These are phyloP conservation scores for Rhododendron mucronatum DNA, from an alignment of 148 eudicot genomes.

Conservation along the genomic window DNA sequence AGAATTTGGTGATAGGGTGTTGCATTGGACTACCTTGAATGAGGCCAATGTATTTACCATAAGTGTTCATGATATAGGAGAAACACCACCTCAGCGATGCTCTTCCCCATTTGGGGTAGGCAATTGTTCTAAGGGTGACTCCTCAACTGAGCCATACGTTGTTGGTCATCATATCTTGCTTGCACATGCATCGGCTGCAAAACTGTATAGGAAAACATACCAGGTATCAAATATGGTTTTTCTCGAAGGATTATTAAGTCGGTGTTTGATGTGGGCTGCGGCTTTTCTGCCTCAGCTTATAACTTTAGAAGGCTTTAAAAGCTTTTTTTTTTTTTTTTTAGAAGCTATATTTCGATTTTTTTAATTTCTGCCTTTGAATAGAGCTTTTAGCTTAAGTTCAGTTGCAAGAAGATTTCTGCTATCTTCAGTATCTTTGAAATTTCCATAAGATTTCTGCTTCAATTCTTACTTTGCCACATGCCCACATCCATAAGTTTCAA, in stretches of 20 bases:
- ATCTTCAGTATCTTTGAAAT: background rate
- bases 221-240: slow-evolving; percentile 30
- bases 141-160: slow-evolving; percentile 45
- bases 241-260: background rate
- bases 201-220: slow-evolving; percentile 40
- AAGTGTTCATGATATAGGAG: slow-evolving; percentile 32
- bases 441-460: background rate
- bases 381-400: background rate
- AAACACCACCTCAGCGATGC: slow-evolving; percentile 35
- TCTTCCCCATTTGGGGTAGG: slow-evolving; percentile 25
- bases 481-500: background rate
- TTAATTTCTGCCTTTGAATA: too few species aligned
- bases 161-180: slow-evolving; percentile 44
- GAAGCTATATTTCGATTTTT: too few species aligned
- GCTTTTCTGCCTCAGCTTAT: background rate
- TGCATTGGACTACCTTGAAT: slow-evolving; percentile 52
- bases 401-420: background rate
- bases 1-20: slow-evolving; percentile 64
- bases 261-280: too few species aligned
- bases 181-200: slow-evolving; percentile 57
- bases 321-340: too few species aligned
- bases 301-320: background rate
- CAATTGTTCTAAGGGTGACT: slow-evolving; percentile 40
- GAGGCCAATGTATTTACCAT: slow-evolving; percentile 39
- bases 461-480: background rate